Base-by-base conservation (phyloP, 2,329 filamentous ascomycete genomes). In the Talaromyces sp. region DNA sequence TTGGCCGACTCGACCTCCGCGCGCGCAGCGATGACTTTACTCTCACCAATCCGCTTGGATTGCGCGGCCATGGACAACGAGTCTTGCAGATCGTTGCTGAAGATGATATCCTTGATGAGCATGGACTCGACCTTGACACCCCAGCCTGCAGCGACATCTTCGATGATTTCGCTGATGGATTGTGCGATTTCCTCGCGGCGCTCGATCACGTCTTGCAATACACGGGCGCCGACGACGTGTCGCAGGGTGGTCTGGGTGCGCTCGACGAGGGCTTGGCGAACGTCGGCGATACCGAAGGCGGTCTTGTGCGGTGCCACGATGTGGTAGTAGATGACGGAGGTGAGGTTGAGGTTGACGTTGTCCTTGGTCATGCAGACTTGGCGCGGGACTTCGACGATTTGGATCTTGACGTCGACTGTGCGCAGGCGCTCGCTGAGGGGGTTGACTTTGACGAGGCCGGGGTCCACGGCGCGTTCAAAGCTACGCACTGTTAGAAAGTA, bases 341-440 rank as follows among this genome's bases (percentile, higher is more conserved):
- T 98, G 71, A 99, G 85, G 73, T 93, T 89, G 49, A 99, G 85
- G 54, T 91, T 96, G 69, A 98, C 95, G 74, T 99, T 99, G 84
- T 99, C 95, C 83, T 98, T 98, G 78, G 95, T 99, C 93, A 99
- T 99, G 85, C 95, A 98, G 68, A 94, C 88, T 81, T 99, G 95
- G 80, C 93, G 89, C 19, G 94, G 94, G 27, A 99, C 95, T 83
- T 99, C 80, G 77, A 96, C 92, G 70, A 97, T 97, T 82, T 99
- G 95, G 72, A 98, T 97, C 88, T 98, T 99, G 82, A 99, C 95
- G 78, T 99, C 95, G 76, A 99, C 90, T 73, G 96, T 92, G 71
- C 92, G 89, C 49, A 99, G 85, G 66, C 85, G 87, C 84, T 99
- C 95, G 73, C 91, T 94, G 63, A 98, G 88, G 2, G 94, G 94